A percentile compares a stretch with the other conserved stretches of the same genome.
Conservation (phyloP, 2,329 filamentous ascomycete genomes). For the Pseudogymnoascus verrucosus region DNA sequence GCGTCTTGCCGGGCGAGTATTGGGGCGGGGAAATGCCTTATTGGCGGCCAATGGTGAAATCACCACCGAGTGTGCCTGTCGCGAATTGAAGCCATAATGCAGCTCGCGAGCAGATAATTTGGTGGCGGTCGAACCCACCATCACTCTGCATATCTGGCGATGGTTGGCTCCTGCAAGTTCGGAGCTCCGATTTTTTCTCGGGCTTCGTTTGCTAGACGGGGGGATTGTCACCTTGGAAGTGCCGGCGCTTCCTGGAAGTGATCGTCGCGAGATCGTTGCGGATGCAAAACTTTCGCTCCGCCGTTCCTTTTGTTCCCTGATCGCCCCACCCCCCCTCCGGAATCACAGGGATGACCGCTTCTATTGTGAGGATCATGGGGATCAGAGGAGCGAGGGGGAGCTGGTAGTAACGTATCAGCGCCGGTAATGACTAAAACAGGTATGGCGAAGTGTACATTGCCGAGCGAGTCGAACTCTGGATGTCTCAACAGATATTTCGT, state of each 20-base stretch:
- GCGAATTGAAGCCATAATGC: not conserved
- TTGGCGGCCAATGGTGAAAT: not conserved
- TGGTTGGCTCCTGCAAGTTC: not conserved
- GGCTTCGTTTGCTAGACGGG: not conserved
- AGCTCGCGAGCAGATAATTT: not conserved
- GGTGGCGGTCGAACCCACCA: not conserved
- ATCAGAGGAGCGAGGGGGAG: not conserved
- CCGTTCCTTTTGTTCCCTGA: not conserved
- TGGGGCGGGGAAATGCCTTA: not conserved
- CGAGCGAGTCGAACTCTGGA: not conserved
- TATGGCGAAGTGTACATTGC: not conserved
- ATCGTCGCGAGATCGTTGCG: not conserved
- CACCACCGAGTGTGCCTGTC: not conserved
- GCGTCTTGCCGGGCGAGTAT: not conserved
- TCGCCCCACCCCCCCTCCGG: not conserved
- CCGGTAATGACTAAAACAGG: not conserved
- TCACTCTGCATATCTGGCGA: not conserved
- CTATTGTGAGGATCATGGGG: not conserved
- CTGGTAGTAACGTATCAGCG: not conserved
- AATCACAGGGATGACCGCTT: not conserved
- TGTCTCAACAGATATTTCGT: not conserved
- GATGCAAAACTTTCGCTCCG: not conserved
- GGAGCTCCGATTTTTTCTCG: slow-evolving; percentile 1
- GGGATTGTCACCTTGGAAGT: not conserved
- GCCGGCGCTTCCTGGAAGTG: not conserved